These are phyloP conservation scores for Scheffersomyces spartinae DNA, from an alignment of 805 yeast species.

Conservation along the genomic window DNA sequence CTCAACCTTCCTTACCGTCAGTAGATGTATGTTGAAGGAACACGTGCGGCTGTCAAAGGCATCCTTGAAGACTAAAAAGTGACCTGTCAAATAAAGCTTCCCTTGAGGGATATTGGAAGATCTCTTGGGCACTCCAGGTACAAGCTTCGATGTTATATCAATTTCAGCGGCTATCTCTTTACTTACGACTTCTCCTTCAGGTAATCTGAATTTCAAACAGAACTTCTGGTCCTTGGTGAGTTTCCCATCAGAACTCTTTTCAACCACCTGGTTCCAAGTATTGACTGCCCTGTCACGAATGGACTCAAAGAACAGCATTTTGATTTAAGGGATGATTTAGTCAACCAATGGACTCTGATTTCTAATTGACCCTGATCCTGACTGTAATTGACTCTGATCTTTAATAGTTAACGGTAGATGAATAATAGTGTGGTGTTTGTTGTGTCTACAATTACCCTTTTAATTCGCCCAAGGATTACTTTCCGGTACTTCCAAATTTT, in stretches of 20 bases:
- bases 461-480: too few species aligned
- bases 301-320: too few species aligned
- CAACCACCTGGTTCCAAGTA: not conserved
- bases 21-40: conserved; percentile 58
- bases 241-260: not conserved
- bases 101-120: conserved; percentile 40
- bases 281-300: not conserved
- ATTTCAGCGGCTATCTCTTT: conserved; percentile 3
- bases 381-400: too few species aligned
- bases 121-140: too few species aligned
- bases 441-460: too few species aligned
- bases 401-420: too few species aligned
- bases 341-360: too few species aligned
- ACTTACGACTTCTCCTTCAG: conserved; percentile 10
- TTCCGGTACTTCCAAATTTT: too few species aligned
- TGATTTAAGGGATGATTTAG: too few species aligned
- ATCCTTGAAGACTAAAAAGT: conserved; percentile 66
- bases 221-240: not conserved
- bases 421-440: too few species aligned
- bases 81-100: conserved; percentile 57
- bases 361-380: too few species aligned
- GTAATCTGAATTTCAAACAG: conserved; percentile 11
- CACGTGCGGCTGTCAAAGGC: conserved; percentile 58
- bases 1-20: conserved; percentile 76
- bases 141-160: too few species aligned